Percentiles rank a stretch among this genome's conserved stretches.
Evolutionary conservation across 257 asterid species (phyloP).

Genomic region (Nicotiana tabacum): DNA sequence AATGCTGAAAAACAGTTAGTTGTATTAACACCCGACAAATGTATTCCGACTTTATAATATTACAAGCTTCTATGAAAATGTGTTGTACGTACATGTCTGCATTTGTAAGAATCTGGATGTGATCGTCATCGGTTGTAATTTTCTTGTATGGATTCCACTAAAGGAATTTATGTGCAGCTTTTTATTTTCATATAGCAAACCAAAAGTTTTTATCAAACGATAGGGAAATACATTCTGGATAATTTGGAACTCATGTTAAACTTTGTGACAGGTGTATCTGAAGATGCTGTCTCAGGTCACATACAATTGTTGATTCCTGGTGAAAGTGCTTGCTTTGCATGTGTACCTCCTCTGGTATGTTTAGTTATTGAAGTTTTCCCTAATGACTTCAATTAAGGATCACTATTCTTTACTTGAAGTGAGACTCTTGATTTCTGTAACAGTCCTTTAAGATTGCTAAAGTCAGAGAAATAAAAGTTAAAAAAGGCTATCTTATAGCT

Average conservation of each 20-base stretch:
- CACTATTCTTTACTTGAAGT: background rate
- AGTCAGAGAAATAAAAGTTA: background rate
- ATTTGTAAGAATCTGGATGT: no score
- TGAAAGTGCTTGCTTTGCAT: slow-evolving; percentile 98
- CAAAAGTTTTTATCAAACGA: background rate
- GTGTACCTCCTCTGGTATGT: slow-evolving; percentile 98
- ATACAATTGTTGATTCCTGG: slow-evolving; percentile 93
- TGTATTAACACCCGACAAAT: no score
- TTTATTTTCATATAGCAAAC: background rate
- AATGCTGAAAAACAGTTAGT: no score
- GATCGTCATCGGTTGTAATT: no score
- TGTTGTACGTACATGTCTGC: no score
- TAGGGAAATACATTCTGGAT: background rate
- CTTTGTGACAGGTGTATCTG: slow-evolving; percentile 75
- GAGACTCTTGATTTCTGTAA: background rate
- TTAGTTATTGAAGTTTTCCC: background rate
- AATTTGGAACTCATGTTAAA: background rate
- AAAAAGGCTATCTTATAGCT: background rate
- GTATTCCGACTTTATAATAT: no score
- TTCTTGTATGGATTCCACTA: background rate
- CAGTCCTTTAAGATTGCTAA: background rate
- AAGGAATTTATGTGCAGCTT: background rate
- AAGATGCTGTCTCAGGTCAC: slow-evolving; percentile 98
- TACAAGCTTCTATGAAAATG: no score
- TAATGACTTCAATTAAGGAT: background rate